A percentile compares a stretch with the other conserved stretches of the same genome.
These are phyloP conservation scores for Magnusiomyces fungicola DNA, from an alignment of 1,139 yeast genomes.

Conservation along the genomic window DNA sequence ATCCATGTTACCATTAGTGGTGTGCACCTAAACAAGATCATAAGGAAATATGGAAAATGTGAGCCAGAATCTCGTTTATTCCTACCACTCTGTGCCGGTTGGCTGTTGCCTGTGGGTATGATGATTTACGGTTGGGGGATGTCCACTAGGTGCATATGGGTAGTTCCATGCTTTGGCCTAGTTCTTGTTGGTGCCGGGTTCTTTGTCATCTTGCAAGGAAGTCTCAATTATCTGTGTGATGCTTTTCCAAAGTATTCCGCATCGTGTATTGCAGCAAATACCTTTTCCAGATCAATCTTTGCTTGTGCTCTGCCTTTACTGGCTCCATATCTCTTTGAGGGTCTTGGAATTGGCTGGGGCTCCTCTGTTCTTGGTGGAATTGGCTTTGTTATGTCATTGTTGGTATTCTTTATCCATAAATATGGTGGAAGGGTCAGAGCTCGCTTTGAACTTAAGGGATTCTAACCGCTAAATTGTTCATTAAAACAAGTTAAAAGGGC, in stretches of 20 bases:
- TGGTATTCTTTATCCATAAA: neutral
- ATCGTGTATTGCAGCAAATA: conserved; percentile 74
- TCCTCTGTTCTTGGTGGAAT: conserved; percentile 49
- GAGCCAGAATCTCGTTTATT: conserved; percentile 57
- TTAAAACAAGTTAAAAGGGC: no score
- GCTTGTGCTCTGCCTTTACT: conserved; percentile 77
- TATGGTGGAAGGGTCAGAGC: neutral
- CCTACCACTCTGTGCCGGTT: conserved; percentile 39
- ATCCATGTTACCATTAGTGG: conserved; percentile 25
- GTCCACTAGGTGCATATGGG: conserved; percentile 59
- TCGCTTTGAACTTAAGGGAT: no score
- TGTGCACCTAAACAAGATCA: conserved; percentile 32
- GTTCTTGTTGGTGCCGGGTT: conserved; percentile 57
- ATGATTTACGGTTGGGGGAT: conserved; percentile 74
- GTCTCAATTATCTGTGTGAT: conserved; percentile 55
- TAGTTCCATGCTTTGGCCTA: conserved; percentile 62
- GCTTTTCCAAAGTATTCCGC: conserved; percentile 62
- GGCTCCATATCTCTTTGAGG: conserved; percentile 48
- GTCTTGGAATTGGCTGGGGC: conserved; percentile 59
- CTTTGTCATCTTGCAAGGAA: conserved; percentile 50
- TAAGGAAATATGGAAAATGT: conserved; percentile 35
- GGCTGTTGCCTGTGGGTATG: conserved; percentile 57
- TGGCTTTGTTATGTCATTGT: conserved; percentile 14
- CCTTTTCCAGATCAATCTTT: conserved; percentile 57
- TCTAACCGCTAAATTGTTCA: no score